Evolutionary conservation across 169 alveolate species (phyloP), one percentile per base, ranked within the genome.

Genomic region (Eimeria acervulina): DNA sequence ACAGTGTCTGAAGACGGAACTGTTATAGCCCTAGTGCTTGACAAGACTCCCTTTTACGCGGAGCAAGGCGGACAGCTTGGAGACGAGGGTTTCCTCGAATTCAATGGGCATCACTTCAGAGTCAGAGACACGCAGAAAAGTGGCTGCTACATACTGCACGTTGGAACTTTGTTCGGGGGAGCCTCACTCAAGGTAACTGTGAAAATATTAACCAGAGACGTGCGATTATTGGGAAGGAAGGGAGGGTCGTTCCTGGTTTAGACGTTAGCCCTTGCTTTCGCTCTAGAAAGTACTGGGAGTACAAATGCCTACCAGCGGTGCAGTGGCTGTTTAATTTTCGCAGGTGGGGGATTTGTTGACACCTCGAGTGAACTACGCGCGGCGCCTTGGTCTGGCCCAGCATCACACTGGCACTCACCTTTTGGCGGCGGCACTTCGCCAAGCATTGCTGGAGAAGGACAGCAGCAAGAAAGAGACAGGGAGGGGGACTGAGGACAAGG

Each of bases 341-440:
- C 94, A 95, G 96, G 96, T 70, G 42, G 92, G 97, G 33, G 97
- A 90, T 47, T 92, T 61, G 52, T 88, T 96, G 8, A 85, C 95
- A 21, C 96, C 98, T 28, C 76, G 47, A 26, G 98, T 98, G 36
- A 98, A 98, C 96, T 98, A 97, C 96, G 97, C 93, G 40, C 97
- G 99, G 33, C 97, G 99, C n/a, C 97, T 97, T 40, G 94, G 96
- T 83, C 97, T 98, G 33, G 99, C 99, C 47, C 98, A 98, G 96
- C 98, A 99, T 96, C 99, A 99, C 98, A 98, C 99, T 0, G 99
- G 98, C 6, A 98, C 99, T 19, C 99, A 99, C 97, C 84, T 99
- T 76, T 96, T 99, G 81, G 98, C 98, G 95, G 98, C 96, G 95
- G 99, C 98, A 40, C 94, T 99, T 28, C 93, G 99, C 66, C 97